phyloP scores from a whole-genome alignment of 495 filamentous ascomycete genomes.

The Tuber calosporum region DNA sequence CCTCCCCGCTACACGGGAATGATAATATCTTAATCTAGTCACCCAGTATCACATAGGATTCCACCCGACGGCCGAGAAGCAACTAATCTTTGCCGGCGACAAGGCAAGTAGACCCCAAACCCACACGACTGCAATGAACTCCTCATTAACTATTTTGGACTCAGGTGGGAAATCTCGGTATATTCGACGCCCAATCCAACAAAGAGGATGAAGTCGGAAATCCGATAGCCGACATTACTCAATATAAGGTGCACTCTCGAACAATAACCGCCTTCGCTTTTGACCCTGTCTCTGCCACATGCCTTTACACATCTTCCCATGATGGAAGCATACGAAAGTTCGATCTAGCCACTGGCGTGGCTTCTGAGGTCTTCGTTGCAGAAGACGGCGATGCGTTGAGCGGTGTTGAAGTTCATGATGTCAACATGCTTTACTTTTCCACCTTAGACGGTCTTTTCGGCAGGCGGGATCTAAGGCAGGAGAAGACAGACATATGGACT shows the following conservation, averaged over 20 bases:
- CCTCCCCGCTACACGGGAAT: not conserved
- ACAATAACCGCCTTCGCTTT: slow-evolving; percentile 82
- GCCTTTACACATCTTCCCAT: slow-evolving; percentile 80
- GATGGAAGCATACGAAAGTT: slow-evolving; percentile 86
- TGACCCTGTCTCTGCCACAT: slow-evolving; percentile 58
- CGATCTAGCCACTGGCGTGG: slow-evolving; percentile 70
- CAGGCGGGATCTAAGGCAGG: slow-evolving; percentile 28
- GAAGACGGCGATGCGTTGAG: slow-evolving; percentile 65
- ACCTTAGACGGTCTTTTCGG: slow-evolving; percentile 75
- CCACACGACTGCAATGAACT: not conserved
- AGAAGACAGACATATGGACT: slow-evolving; percentile 59
- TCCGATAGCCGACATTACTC: slow-evolving; percentile 66
- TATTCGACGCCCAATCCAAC: slow-evolving; percentile 69
- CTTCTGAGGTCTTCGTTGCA: slow-evolving; percentile 72
- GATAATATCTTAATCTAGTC: not conserved
- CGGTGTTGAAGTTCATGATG: slow-evolving; percentile 65
- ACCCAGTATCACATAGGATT: slow-evolving; percentile 56
- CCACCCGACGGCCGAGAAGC: slow-evolving; percentile 76
- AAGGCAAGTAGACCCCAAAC: slow-evolving; percentile 52
- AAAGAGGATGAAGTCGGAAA: slow-evolving; percentile 59
- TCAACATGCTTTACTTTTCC: slow-evolving; percentile 76
- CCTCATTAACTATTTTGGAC: not conserved
- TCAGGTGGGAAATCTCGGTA: slow-evolving; percentile 65
- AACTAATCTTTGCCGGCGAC: slow-evolving; percentile 89
- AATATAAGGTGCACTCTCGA: slow-evolving; percentile 79